Percentiles rank a stretch among this genome's conserved stretches.
phyloP scores from a whole-genome alignment of 352 stramenopile species.

The Pythium insidiosum region DNA sequence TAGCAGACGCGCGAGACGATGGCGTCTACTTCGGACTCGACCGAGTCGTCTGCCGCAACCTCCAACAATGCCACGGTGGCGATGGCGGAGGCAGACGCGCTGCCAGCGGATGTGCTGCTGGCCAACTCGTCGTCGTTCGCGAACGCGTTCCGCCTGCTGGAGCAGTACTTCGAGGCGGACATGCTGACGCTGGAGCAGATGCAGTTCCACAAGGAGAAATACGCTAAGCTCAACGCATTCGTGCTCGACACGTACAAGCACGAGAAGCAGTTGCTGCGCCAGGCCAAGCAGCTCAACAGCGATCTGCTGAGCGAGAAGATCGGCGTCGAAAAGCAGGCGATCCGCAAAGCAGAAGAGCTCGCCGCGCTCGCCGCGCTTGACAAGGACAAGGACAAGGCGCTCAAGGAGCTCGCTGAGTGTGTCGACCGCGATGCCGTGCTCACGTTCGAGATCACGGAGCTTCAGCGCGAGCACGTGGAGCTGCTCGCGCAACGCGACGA shows the following conservation, averaged over 20 bases:
- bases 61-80: too few species aligned
- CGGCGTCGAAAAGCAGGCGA: constrained; percentile 78
- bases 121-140: constrained; percentile 45
- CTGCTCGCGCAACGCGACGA: constrained; percentile 62
- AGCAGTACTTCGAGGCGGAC: constrained; percentile 81
- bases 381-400: constrained; percentile 68
- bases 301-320: constrained; percentile 84
- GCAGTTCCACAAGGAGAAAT: constrained; percentile 79
- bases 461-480: constrained; percentile 77
- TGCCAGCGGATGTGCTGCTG: constrained; percentile 19
- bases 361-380: constrained; percentile 63
- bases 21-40: too few species aligned
- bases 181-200: constrained; percentile 75
- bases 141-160: constrained; percentile 65
- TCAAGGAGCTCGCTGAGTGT: constrained; percentile 71
- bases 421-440: constrained; percentile 76
- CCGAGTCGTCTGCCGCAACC: too few species aligned
- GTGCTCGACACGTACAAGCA: constrained; percentile 76
- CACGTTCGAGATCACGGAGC: constrained; percentile 83
- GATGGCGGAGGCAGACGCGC: too few species aligned
- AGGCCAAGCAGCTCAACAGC: constrained; percentile 78
- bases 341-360: constrained; percentile 76
- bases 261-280: constrained; percentile 72
- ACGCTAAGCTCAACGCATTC: constrained; percentile 54
- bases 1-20: background rate